Evolutionary conservation across 202 grass and related monocot genomes (phyloP).

Genomic region (Eragrostis tef): DNA sequence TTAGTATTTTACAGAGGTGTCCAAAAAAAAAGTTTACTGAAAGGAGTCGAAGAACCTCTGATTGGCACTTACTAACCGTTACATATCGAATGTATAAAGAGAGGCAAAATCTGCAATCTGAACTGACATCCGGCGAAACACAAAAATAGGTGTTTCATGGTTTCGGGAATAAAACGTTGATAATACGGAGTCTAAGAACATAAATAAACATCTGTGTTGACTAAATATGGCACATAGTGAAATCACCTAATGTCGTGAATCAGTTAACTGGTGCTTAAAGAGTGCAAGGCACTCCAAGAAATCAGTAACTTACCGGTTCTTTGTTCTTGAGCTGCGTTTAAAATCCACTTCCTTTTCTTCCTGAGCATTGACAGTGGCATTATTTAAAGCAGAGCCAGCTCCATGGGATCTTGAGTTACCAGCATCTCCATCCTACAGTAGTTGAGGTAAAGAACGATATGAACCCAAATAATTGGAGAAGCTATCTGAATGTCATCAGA

Average conservation of each 20-base stretch:
- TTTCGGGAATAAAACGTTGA: background rate
- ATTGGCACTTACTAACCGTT: background rate
- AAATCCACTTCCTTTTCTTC: slow-evolving; percentile 53
- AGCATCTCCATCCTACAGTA: slow-evolving; percentile 83
- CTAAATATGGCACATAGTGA: background rate
- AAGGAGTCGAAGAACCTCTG: background rate
- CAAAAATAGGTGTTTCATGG: background rate
- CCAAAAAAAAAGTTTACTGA: background rate
- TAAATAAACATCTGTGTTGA: background rate
- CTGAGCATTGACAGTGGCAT: slow-evolving; percentile 35
- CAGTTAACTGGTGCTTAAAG: slow-evolving; percentile 23
- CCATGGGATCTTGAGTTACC: slow-evolving; percentile 59
- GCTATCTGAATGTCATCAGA: slow-evolving; percentile 97
- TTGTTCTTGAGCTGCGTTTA: slow-evolving; percentile 55
- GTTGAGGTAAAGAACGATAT: slow-evolving; percentile 99
- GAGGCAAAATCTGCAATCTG: background rate
- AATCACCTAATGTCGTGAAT: slow-evolving; percentile 14
- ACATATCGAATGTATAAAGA: slow-evolving; percentile 1
- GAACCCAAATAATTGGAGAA: slow-evolving; percentile 89
- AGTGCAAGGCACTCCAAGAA: background rate
- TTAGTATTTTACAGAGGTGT: background rate
- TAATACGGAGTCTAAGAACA: background rate
- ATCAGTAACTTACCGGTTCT: slow-evolving; percentile 53
- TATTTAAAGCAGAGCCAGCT: slow-evolving; percentile 54
- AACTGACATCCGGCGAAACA: slow-evolving; percentile 7